Evolutionary conservation across 306 rosid genomes (phyloP).

Genomic region (Sesbania bispinosa): DNA sequence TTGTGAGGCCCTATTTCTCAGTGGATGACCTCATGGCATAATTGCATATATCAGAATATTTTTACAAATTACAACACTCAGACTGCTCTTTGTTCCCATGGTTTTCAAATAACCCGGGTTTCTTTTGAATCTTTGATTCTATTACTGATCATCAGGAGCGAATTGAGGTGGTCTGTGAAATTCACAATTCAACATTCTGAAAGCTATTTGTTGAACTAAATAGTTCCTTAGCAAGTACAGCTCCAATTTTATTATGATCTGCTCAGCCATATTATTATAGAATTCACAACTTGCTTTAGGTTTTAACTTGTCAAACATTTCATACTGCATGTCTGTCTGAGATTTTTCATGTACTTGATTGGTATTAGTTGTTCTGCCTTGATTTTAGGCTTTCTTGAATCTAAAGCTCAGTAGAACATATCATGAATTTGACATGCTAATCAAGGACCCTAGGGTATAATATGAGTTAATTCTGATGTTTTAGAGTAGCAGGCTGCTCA

Average conservation of each 20-base stretch:
- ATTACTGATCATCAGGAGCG: not conserved
- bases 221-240: no score
- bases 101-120: not conserved
- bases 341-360: not conserved
- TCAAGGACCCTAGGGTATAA: not conserved
- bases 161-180: not conserved
- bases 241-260: not conserved
- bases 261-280: not conserved
- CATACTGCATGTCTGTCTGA: not conserved
- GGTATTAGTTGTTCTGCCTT: not conserved
- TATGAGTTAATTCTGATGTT: not conserved
- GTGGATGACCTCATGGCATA: no score
- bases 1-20: not conserved
- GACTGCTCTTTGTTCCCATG: not conserved
- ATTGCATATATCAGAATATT: no score
- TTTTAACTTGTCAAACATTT: conserved; percentile 5
- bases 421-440: not conserved
- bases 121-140: not conserved
- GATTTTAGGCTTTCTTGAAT: not conserved
- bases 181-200: not conserved
- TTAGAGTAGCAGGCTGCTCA: not conserved
- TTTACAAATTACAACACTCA: not conserved
- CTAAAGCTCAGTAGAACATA: not conserved
- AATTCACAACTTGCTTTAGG: not conserved
- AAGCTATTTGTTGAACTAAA: no score